These are phyloP conservation scores for Lactarius vividus DNA, from an alignment of 768 basidiomycete genomes.

Conservation along the genomic window DNA sequence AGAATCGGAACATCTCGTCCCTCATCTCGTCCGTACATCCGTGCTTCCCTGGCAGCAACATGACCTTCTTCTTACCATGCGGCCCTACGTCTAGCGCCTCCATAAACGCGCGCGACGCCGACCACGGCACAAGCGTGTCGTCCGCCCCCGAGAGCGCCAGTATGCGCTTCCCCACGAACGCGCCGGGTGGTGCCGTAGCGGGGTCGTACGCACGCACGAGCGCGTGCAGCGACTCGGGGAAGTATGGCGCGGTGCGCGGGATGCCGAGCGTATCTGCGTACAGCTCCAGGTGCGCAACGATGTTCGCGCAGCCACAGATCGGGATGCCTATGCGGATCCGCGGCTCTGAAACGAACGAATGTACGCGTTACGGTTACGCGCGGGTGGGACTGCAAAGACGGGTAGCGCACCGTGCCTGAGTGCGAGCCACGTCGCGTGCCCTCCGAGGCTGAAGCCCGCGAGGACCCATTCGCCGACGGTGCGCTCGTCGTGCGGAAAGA, in stretches of 20 bases:
- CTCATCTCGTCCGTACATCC: conserved; percentile 39
- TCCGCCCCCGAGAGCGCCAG: conserved; percentile 62
- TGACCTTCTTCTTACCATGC: conserved; percentile 34
- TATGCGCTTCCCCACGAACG: conserved; percentile 70
- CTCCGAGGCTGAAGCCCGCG: conserved; percentile 78
- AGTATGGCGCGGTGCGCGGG: conserved; percentile 47
- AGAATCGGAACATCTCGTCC: conserved; percentile 27
- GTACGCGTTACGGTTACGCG: not conserved
- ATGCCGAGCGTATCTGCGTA: conserved; percentile 54
- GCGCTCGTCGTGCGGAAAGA: conserved; percentile 68
- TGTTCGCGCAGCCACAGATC: conserved; percentile 68
- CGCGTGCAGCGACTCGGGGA: conserved; percentile 53
- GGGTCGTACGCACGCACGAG: conserved; percentile 51
- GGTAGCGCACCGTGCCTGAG: conserved; percentile 47
- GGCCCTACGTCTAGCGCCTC: conserved; percentile 33
- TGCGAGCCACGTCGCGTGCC: conserved; percentile 77
- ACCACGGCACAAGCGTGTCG: conserved; percentile 40
- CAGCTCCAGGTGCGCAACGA: conserved; percentile 49
- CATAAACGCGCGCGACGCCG: conserved; percentile 33
- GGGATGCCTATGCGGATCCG: conserved; percentile 44
- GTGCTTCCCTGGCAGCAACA: conserved; percentile 38
- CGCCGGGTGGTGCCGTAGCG: conserved; percentile 43
- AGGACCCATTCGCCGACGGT: conserved; percentile 65
- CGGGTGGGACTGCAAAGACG: conserved; percentile 22
- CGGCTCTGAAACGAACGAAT: conserved; percentile 36